Base-by-base conservation (phyloP, 2,329 filamentous ascomycete species). In the Paecilomyces sp. region DNA sequence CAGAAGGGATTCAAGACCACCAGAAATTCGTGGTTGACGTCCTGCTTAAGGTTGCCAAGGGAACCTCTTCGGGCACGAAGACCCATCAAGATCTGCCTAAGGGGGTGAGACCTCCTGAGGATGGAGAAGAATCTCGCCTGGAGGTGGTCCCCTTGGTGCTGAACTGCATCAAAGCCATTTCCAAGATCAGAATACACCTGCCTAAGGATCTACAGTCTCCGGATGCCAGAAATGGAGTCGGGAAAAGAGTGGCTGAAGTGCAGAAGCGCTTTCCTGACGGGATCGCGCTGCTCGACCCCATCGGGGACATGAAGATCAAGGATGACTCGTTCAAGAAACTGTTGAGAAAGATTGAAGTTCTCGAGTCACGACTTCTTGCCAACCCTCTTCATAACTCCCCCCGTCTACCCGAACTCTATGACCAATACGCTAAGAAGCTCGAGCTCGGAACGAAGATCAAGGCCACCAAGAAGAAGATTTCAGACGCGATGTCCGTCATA, bases 301-400 rank as follows among this genome's bases (percentile, higher is more conserved):
- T 99, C 47, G 92, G 97, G 74, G 92, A 97, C 70, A 97, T 99
- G 94, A 85, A 86, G 30, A 97, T 99, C 68, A 88, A 83, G 3
- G 94, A 97, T 68, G 92, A 96, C 1, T 87, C 86, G 0, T 97
- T 99, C 80, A 97, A 95, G 81, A 91, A 92, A 72, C 84, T 97
- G 3, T 83, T 97, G 12, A 77, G 85, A 67, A 97, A 97, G 85
- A 97, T 99, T 62, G 94, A 99, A 76, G 90, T 97, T 11, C 84
- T 99, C 1, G 94, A 99, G 76, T 94, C 93, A 4, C 88, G 91
- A 57, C 81, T 99, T 24, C 78, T 97, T 30, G 85, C 90, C 13
- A 97, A 96, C 73, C 92, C 93, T 3, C 83, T 99, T 15, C 93
- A 99, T 74, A 90, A 93, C 61, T 96, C 92, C 3, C 91, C 92